Conservation (phyloP, 345 rosid genomes). For the Arabis hirsuta region DNA sequence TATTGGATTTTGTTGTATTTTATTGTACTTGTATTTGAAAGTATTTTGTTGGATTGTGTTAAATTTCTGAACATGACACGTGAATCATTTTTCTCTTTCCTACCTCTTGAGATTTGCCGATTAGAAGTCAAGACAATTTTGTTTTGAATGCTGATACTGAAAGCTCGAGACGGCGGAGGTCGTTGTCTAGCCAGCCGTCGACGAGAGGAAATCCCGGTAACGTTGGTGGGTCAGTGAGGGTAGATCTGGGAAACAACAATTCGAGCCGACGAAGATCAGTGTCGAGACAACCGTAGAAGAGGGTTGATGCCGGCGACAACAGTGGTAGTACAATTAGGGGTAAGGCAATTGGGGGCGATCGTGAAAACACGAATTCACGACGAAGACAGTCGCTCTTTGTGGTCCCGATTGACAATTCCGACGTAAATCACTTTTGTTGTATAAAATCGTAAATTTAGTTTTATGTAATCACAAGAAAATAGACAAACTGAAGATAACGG, state of each 20-base stretch:
- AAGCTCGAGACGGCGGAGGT: conserved; percentile 63
- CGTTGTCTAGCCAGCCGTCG: conserved; percentile 56
- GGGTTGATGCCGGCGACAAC: neutral
- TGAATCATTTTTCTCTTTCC: too few species aligned
- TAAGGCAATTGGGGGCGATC: conserved; percentile 37
- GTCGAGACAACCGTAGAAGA: conserved; percentile 42
- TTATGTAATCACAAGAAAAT: too few species aligned
- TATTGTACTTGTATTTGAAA: too few species aligned
- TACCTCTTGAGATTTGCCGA: too few species aligned
- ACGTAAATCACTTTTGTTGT: conserved; percentile 50
- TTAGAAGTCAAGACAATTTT: too few species aligned
- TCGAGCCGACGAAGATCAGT: conserved; percentile 34
- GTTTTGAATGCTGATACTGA: conserved; percentile 45
- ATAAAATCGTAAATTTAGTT: too few species aligned
- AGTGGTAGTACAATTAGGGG: conserved; percentile 40
- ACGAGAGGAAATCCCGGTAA: conserved; percentile 9
- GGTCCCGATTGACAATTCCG: conserved; percentile 73
- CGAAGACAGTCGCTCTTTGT: conserved; percentile 78
- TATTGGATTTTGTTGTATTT: too few species aligned
- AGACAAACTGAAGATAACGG: too few species aligned
- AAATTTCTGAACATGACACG: too few species aligned
- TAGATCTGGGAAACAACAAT: conserved; percentile 11
- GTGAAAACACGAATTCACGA: conserved; percentile 46
- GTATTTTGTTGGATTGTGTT: too few species aligned
- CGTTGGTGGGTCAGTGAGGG: conserved; percentile 7